Base-by-base conservation (phyloP, 805 yeast species). In the Isabelozyma pseudorhagii region DNA sequence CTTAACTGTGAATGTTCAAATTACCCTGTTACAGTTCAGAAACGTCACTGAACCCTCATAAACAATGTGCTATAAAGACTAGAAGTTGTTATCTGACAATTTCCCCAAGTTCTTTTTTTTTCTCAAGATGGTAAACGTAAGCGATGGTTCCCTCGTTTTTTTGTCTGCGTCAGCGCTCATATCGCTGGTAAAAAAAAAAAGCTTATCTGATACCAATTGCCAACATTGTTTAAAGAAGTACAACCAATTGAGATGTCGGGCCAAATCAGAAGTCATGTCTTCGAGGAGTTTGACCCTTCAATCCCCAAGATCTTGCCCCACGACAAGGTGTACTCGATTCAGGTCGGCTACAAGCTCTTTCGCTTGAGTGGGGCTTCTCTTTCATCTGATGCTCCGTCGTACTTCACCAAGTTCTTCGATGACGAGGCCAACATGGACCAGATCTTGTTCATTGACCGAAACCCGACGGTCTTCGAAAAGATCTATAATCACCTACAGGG, bases 321-420 rank as follows among this genome's bases (percentile, higher is more conserved):
- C 56, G 87, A 84, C 41, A 79, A 75, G 50, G 81, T 87, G 66
- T 90, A 78, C 66, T 74, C 83, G 14, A 77, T 90, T 25, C 89
- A 85, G 61, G 82, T 89, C 10, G 96, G 96, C 0, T 77, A 74
- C 40, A 74, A 73, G 54, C 54, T 81, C 25, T 90, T 84, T 64
- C 71, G 75, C n/a, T 57, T 85, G 14, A 84, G 90, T 59, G 97
- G 97, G 0, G 92, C 94, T 0, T 89, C 96, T 2, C 67, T 91
- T 38, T 85, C 90, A 25, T 87, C 87, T 2, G 97, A 91, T 67
- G 85, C 85, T 0, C 97, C 97, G 0, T 88, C 96, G 4, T 90
- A 87, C 63, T 92, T 91, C 71, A 89, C 97, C 2, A 73, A 78
- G 27, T 89, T 74, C 68, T 91, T 91, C 63, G 56, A 59, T 5